phyloP scores from a whole-genome alignment of 2,329 filamentous ascomycete species.

The Alternaria tenuissima region DNA sequence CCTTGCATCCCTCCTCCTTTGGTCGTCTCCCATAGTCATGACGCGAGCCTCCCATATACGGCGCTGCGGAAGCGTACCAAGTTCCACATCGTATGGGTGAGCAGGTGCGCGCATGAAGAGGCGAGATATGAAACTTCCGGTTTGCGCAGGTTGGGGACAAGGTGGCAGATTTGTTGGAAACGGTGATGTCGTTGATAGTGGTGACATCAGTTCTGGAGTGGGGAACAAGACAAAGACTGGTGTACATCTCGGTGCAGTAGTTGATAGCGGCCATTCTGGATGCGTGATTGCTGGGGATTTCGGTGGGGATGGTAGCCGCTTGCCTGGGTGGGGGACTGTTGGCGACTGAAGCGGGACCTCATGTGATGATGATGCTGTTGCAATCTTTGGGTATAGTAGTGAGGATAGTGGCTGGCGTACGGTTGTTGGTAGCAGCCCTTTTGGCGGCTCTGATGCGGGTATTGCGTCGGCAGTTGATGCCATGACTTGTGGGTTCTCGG shows the following conservation, averaged over 20 bases:
- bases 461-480: background rate
- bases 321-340: background rate
- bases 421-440: background rate
- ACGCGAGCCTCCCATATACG: background rate
- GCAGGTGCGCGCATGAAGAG: conserved; percentile 1
- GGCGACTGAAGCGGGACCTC: background rate
- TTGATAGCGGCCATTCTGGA: background rate
- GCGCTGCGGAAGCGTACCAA: background rate
- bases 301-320: background rate
- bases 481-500: background rate
- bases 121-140: background rate
- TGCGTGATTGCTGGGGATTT: background rate
- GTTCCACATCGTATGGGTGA: background rate
- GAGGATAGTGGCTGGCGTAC: background rate
- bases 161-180: background rate
- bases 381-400: background rate
- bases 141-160: background rate
- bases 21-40: background rate
- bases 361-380: background rate
- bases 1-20: too few relatives aligned
- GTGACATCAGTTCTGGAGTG: background rate
- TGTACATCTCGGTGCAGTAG: background rate
- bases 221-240: background rate
- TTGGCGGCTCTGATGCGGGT: background rate
- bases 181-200: background rate